phyloP scores from a whole-genome alignment of 495 filamentous ascomycete genomes.

The Thozetella sp. region DNA sequence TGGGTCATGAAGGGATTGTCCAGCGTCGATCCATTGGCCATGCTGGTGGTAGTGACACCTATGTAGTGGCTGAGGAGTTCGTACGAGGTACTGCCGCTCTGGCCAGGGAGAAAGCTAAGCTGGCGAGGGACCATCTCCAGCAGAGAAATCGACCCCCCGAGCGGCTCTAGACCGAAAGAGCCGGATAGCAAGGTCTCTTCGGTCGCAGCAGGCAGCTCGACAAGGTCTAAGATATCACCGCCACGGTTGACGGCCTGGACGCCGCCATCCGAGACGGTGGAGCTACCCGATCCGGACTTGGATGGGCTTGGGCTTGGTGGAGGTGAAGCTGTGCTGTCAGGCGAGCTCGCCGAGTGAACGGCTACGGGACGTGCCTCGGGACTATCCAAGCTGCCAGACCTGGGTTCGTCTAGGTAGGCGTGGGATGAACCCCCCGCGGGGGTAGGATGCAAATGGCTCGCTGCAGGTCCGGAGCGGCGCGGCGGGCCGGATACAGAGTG shows the following conservation, averaged over 20 bases:
- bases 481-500: background rate
- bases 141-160: background rate
- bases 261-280: too few species aligned
- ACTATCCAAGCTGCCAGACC: too few species aligned
- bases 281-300: too few species aligned
- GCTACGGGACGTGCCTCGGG: too few species aligned
- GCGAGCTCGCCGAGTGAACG: too few species aligned
- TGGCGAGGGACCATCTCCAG: background rate
- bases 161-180: background rate
- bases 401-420: too few species aligned
- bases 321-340: too few species aligned
- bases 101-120: background rate
- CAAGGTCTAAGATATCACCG: too few species aligned
- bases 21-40: background rate
- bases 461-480: too few species aligned
- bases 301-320: too few species aligned
- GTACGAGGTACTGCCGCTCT: background rate
- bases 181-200: background rate
- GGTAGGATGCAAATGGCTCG: background rate
- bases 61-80: background rate
- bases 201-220: background rate
- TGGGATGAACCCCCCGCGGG: too few species aligned
- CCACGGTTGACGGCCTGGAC: too few species aligned
- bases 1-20: background rate
- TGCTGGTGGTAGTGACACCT: background rate